Base-by-base conservation (phyloP, 1,284 basidiomycete genomes). In the Rhodofomes roseus region DNA sequence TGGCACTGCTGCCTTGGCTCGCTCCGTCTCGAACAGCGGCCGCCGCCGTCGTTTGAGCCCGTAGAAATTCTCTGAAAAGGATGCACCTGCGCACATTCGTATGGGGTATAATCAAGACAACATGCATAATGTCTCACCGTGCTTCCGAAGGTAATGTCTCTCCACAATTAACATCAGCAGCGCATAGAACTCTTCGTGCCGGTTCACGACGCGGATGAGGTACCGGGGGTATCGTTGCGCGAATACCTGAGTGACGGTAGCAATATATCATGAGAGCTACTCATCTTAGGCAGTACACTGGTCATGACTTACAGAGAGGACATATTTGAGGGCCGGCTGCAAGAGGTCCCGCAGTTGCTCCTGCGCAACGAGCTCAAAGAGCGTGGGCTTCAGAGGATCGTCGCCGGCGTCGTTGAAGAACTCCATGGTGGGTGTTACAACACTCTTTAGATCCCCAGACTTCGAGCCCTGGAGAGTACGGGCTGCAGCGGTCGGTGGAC, bases 151-250 rank as follows among this genome's bases (percentile, higher is more conserved):
- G 73, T 98, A 97, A 76, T 98, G 89, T 27, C 87, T 79, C 76
- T 99, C 97, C 4, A 99, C 86, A 58, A 94, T 81, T 44, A 95
- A 77, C 87, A 99, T 94, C 58, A 97, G 78, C 16, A 86, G 63
- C 0, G 94, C 92, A 70, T 97, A 99, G 70, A 98, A 90, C 74
- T 98, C 96, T 73, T 99, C 97, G 79, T 98, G 96, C 41, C 86
- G 80, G 74, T 99, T 98, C 14, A 98, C 93, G 56, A 99, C 79
- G 18, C 90, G 86, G 39, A 99, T 76, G 37, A 99, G 83, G 73
- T 98, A 96, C 56, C 97, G 85, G 6, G 97, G 97, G 73, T 98
- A 92, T 59, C 90, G 84, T 78, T 98, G 96, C 1, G 97, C 95
- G 66, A 98, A 93, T 53, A 98, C 93, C 94, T 96, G 62, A n/a